Base-by-base conservation (phyloP, 139 green algal genomes). In the Dunaliella primolecta region DNA sequence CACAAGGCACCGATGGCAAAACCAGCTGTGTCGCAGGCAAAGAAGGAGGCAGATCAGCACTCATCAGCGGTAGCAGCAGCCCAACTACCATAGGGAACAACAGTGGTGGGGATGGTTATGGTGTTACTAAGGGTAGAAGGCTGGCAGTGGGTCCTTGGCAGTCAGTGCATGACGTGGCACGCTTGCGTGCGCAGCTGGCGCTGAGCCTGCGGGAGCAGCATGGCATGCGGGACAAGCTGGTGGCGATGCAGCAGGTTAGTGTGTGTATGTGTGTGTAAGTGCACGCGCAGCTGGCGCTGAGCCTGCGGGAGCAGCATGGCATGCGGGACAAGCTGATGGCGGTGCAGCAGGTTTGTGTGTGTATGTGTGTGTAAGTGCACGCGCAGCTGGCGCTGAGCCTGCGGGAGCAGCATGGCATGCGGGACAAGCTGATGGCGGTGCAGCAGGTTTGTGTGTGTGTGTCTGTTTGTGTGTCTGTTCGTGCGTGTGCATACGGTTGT, bases 181-280 rank as follows among this genome's bases (percentile, higher is more conserved):
- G 81, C 0, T 75, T 92, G 75, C 80, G 84, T 27, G 85, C 86
- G 2, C 89, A 92, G 84, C 82, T 87, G n/a, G 78, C 81, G 1
- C 78, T 81, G 31, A 81, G 84, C 36, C 81, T 84, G 2, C 82
- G 87, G 7, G 89, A 89, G 70, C 30, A 71, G 27, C 35, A 70
- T 27, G 29, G 27, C 75, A 36, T 24, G 32, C 56, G n/a, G 3
- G n/a, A 75, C 79, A 37, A 83, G n/a, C 24, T 81, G 75, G 23
- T 57, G 32, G 36, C 33, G 27, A 34, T 75, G 38, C 34, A 56
- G 79, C 38, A 78, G 81, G 34, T 79, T 35, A 33, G 76, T 33
- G n/a, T n/a, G n/a, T n/a, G n/a, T n/a, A n/a, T n/a, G n/a, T n/a
- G n/a, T n/a, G n/a, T n/a, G n/a, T n/a, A n/a, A n/a, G n/a, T n/a